These are phyloP conservation scores for Solanum chiquidenum DNA, from an alignment of 257 asterid genomes.

Conservation along the genomic window DNA sequence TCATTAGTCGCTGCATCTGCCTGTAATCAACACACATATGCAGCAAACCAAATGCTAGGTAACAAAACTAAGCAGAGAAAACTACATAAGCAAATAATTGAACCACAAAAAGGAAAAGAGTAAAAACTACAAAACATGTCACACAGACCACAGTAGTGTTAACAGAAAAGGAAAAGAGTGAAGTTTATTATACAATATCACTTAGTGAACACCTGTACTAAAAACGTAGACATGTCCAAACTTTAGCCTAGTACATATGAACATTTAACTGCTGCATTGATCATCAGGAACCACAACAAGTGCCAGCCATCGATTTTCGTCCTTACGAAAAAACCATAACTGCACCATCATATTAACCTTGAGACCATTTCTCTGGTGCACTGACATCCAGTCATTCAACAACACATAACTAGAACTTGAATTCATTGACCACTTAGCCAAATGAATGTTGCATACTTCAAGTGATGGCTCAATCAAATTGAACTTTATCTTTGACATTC, in stretches of 20 bases:
- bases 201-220: neutral
- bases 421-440: neutral
- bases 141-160: neutral
- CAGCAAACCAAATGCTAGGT: neutral
- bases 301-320: neutral
- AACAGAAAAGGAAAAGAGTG: too few species aligned
- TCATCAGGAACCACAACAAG: neutral
- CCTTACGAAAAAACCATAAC: neutral
- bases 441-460: neutral
- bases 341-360: neutral
- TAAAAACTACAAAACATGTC: neutral
- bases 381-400: neutral
- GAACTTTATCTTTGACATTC: neutral
- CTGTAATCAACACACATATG: too few species aligned
- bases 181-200: neutral
- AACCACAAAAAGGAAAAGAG: neutral
- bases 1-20: too few species aligned
- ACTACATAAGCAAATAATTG: neutral
- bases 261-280: neutral
- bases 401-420: neutral
- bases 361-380: neutral
- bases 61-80: neutral
- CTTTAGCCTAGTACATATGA: neutral
- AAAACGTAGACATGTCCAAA: neutral
- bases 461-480: neutral